Base-by-base conservation (phyloP, 805 yeast genomes). In the Wickerhamiella kazuoi region DNA sequence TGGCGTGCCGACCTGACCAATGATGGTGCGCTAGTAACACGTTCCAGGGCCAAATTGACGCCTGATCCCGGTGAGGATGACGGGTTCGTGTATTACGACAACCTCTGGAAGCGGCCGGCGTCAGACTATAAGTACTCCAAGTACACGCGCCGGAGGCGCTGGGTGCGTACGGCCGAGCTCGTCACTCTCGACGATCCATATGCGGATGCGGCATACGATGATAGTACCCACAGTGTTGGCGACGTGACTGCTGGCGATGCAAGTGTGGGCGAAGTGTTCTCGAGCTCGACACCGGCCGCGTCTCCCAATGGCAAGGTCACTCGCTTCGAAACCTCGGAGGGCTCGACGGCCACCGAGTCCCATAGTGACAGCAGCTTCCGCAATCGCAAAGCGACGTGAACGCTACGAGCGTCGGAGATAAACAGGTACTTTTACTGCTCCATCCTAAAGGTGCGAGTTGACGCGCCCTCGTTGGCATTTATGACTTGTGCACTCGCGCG, bases 151-250 rank as follows among this genome's bases (percentile, higher is more conserved):
- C 71, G 95, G 54, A 72, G 98, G 63, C 69, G 96, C 54, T 87
- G 98, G 98, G 72, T 87, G 14, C 71, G 98, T 46, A 82, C 93
- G 1, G 98, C 98, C 0, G 93, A 82, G 56, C 65, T 84, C 47
- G 76, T 79, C 6, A 26, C 42, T 9, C 35, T 26, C 15, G 36
- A 35, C 13, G 36, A 16, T 11, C 17, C 32, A 29, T 23, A 23
- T 23, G 26, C 11, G 26, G 9, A 7, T 6, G 26, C 26, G 9
- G 11, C 6, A 7, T 23, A 7, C 11, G 26, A 23, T 11, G 26
- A 23, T 23, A 7, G 9, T 23, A 11, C 26, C 6, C 9, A 23
- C 11, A 7, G 9, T 23, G 26, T 11, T 7, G 11, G 26, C 11
- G 26, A 23, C 6, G 9, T 7, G 26, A 23, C 9, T 11, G 11